Conservation (phyloP, 345 rosid genomes). For the Boechera retrofracta region DNA sequence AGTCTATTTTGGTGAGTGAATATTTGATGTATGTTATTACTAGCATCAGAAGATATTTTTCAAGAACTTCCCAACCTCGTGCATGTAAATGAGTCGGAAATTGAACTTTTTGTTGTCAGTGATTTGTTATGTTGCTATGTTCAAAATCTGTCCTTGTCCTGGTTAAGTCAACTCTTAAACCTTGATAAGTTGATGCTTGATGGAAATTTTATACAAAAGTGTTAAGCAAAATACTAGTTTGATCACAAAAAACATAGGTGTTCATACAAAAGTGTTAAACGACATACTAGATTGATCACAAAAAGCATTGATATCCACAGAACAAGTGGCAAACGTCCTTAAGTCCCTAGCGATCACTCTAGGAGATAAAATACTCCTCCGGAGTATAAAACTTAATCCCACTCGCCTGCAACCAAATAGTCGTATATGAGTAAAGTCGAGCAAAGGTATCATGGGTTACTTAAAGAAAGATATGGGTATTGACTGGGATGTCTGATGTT, state of each 20-base stretch:
- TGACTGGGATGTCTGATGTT: constrained; percentile 12
- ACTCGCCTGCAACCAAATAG: constrained; percentile 58
- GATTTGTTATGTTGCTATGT: constrained; percentile 7
- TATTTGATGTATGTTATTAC: not conserved
- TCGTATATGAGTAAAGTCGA: constrained; percentile 14
- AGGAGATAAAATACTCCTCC: constrained; percentile 68
- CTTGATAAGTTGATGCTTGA: not conserved
- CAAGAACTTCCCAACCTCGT: not conserved
- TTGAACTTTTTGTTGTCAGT: constrained; percentile 17
- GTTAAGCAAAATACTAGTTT: no score
- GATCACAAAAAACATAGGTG: no score
- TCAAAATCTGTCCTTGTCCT: not conserved
- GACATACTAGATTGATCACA: no score
- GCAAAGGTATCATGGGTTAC: not conserved
- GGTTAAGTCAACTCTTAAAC: not conserved
- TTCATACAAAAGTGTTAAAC: no score
- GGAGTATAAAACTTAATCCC: constrained; percentile 78
- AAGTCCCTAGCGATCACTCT: constrained; percentile 25
- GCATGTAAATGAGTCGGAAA: not conserved
- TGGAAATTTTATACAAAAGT: no score
- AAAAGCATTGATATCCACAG: no score
- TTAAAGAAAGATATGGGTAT: not conserved
- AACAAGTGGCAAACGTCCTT: no score
- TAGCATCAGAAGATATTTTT: constrained; percentile 12
- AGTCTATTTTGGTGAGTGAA: not conserved